phyloP scores from a whole-genome alignment of 768 basidiomycete genomes.

The Ramaria sp. region DNA sequence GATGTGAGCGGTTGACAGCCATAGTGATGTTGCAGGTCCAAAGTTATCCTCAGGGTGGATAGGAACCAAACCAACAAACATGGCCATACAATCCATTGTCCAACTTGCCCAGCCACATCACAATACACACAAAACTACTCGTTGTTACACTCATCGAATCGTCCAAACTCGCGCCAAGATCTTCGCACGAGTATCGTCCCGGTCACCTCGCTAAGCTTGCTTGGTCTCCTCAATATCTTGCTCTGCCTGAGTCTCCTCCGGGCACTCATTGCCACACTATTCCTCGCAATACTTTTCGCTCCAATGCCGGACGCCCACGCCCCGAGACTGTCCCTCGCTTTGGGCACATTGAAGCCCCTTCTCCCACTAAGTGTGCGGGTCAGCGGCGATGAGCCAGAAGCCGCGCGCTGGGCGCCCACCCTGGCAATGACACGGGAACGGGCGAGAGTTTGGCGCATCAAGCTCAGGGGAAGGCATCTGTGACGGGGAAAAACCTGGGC shows the following conservation, averaged over 20 bases:
- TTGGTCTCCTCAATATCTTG: conserved; percentile 54
- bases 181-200: not conserved
- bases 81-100: not conserved
- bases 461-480: conserved; percentile 18
- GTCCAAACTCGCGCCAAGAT: not conserved
- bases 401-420: conserved; percentile 61
- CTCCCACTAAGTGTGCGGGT: not conserved
- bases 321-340: conserved; percentile 3
- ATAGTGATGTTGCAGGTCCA: not conserved
- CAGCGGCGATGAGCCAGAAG: conserved; percentile 13
- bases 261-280: conserved; percentile 34
- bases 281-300: not conserved
- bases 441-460: conserved; percentile 19
- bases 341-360: conserved; percentile 3
- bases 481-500: conserved; percentile 10
- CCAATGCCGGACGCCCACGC: conserved; percentile 5
- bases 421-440: conserved; percentile 71
- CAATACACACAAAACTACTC: not conserved
- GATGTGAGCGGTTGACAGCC: not conserved
- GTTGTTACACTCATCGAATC: not conserved
- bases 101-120: not conserved
- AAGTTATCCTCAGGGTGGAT: not conserved
- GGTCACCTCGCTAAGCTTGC: conserved; percentile 14
- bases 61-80: not conserved
- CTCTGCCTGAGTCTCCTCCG: conserved; percentile 71